These are phyloP conservation scores for Rhexocercosporidium sp. DNA, from an alignment of 2,329 filamentous ascomycete species.

Conservation along the genomic window DNA sequence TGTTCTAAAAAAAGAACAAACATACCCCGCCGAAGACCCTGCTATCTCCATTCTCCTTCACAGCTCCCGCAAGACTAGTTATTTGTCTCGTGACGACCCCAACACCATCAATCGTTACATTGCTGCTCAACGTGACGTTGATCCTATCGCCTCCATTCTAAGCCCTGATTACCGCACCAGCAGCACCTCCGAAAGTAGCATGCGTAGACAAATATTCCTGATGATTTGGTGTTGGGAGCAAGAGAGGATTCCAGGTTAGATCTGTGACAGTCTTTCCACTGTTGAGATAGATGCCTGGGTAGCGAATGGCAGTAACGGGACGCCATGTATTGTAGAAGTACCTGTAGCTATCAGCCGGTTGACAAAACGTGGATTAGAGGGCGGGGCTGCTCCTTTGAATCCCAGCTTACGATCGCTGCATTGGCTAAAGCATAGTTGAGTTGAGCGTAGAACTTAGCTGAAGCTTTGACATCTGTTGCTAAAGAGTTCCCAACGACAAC, in stretches of 20 bases:
- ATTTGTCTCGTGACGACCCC: constrained; percentile 1
- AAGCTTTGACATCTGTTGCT: neutral
- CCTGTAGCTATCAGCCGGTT: neutral
- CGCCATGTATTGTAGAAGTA: constrained; percentile 12
- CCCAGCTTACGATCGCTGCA: constrained; percentile 7
- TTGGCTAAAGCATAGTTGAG: constrained; percentile 8
- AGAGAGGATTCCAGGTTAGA: constrained; percentile 1
- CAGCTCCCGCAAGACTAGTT: constrained; percentile 3
- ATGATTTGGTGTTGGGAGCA: constrained; percentile 1
- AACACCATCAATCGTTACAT: constrained; percentile 3
- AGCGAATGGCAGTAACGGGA: constrained; percentile 1
- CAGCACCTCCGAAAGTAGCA: constrained; percentile 10
- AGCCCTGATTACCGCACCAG: neutral
- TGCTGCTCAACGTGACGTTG: constrained; percentile 4
- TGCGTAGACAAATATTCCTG: constrained; percentile 10
- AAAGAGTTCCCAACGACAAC: neutral
- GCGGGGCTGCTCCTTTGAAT: neutral
- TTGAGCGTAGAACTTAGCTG: constrained; percentile 12
- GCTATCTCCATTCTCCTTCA: constrained; percentile 4
- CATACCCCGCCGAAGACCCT: constrained; percentile 10
- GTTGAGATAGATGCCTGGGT: neutral
- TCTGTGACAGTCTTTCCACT: neutral
- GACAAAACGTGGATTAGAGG: neutral
- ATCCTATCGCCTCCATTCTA: constrained; percentile 3
- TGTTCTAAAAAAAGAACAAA: neutral